Evolutionary conservation across 345 rosid species (phyloP), one percentile per base, ranked within the genome.

Genomic region (Geranium brycei): DNA sequence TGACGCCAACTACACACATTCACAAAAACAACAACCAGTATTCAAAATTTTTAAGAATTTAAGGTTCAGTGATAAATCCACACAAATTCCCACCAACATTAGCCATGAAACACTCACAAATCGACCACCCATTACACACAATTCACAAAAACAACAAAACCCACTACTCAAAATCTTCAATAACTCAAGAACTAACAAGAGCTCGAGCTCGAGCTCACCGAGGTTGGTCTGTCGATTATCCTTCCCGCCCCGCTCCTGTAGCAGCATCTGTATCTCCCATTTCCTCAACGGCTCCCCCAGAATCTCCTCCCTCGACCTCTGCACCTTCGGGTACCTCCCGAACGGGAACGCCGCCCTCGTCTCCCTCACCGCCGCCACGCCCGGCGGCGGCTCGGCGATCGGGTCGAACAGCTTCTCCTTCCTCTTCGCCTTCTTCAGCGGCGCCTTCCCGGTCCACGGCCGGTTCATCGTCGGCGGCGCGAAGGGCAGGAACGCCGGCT

Each of bases 381-480:
- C 88, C 0, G 83, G 76, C 1, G 87, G 89, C 7, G 91, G 89
- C 23, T 91, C 84, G 51, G 77, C 64, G 64, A 89, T 81, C 13
- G 95, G 87, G 67, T 86, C 95, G 58, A 86, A 89, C 16, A 89
- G 79, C 14, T 89, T 96, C 47, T 84, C 73, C 72, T 92, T 91
- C 76, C 88, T 91, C 84, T 84, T 87, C 66, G 76, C 79, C 74
- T 81, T 80, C 74, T 87, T 87, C 77, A 92, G 51, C 55, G 98
- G 98, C n/a, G 92, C 89, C 73, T 92, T 92, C 68, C 98, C 98
- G 0, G 98, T 92, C 98, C 98, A 89, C 1, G 98, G 98, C 53
- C 98, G 77, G 14, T 88, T 85, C 98, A 89, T 89, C 47, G 96
- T 79, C 60, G 98, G 98, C 0, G 96, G 96, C 2, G 89, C 96